Conservation (phyloP, 2,329 filamentous ascomycete genomes). For the Cryphonectria radicalis region DNA sequence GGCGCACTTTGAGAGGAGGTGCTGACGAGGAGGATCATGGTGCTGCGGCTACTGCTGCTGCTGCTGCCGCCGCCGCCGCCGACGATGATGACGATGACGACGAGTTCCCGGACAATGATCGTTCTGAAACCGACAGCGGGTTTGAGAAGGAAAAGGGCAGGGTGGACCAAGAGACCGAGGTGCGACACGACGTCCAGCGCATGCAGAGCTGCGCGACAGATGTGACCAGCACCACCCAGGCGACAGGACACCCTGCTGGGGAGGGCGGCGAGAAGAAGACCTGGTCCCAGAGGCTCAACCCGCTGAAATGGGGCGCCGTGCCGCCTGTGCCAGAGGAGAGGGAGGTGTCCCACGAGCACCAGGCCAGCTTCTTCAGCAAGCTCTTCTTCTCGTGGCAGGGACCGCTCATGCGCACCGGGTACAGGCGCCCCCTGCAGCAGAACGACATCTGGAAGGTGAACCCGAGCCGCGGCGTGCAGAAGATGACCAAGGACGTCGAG, state of each 20-base stretch:
- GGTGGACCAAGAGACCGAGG: constrained; percentile 35
- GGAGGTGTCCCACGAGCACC: constrained; percentile 67
- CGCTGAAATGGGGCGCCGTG: constrained; percentile 61
- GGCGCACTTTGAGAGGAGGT: constrained; percentile 7
- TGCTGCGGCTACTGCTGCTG: not conserved
- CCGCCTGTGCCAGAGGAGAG: constrained; percentile 61
- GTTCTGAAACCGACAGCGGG: constrained; percentile 27
- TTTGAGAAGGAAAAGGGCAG: constrained; percentile 25
- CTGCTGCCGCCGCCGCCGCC: not conserved
- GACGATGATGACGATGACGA: constrained; percentile 19
- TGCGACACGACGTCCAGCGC: constrained; percentile 43
- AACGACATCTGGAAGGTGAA: constrained; percentile 92
- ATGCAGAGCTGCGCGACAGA: constrained; percentile 60
- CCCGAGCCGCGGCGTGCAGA: constrained; percentile 73
- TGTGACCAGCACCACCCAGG: constrained; percentile 53
- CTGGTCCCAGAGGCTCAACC: constrained; percentile 68
- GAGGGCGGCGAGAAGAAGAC: constrained; percentile 49
- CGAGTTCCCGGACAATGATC: constrained; percentile 17
- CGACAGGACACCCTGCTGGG: constrained; percentile 39
- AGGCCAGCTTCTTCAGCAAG: constrained; percentile 73
- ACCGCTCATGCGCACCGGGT: constrained; percentile 85
- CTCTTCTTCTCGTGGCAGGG: constrained; percentile 91
- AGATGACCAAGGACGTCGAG: constrained; percentile 69
- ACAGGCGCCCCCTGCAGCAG: constrained; percentile 78
- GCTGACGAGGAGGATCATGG: constrained; percentile 4